Evolutionary conservation across 2,329 filamentous ascomycete species (phyloP), one percentile per base, ranked within the genome.

Genomic region (Coniochaeta sp.): DNA sequence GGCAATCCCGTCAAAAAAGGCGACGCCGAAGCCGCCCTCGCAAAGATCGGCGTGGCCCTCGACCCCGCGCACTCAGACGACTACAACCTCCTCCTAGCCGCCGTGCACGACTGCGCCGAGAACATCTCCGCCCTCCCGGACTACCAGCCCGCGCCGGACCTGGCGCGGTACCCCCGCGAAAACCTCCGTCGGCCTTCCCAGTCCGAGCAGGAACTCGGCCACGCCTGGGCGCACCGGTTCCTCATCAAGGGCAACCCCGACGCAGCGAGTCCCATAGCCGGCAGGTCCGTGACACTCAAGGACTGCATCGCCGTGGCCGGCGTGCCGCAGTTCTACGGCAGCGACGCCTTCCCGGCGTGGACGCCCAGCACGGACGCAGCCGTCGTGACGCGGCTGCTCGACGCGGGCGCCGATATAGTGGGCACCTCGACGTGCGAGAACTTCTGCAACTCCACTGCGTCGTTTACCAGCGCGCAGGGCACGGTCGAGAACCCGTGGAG

Each of bases 351-450:
- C 61, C 73, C 67, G 1, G 73, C 75, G 0, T 84, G 81, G 81
- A 79, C 74, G 0, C 79, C 81, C 0, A 72, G 69, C 5, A 79
- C 78, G 2, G 82, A 85, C 66, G 81, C 82, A 0, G 82, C 80
- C 0, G 76, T 84, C 1, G 79, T 84, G 24, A 79, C 75, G 0
- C 70, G 82, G 16, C 69, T 77, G 0, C 68, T 85, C 3, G 76
- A 81, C 17, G 79, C 79, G 2, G 81, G 81, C 0, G 81, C 75
- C 0, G 67, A 76, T 50, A 77, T 85, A 17, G 71, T 76, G 8
- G 78, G 82, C 12, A 83, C 80, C 0, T 73, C 79, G 1, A 75
- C 75, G 0, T 85, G 82, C 60, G 82, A 85, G 62, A 81, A 82
- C 64, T 77, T 79, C 55, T 83, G 79, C 62, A 77, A 77, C 61